phyloP scores from a whole-genome alignment of 495 filamentous ascomycete genomes.

The Penicillium diatomitis region DNA sequence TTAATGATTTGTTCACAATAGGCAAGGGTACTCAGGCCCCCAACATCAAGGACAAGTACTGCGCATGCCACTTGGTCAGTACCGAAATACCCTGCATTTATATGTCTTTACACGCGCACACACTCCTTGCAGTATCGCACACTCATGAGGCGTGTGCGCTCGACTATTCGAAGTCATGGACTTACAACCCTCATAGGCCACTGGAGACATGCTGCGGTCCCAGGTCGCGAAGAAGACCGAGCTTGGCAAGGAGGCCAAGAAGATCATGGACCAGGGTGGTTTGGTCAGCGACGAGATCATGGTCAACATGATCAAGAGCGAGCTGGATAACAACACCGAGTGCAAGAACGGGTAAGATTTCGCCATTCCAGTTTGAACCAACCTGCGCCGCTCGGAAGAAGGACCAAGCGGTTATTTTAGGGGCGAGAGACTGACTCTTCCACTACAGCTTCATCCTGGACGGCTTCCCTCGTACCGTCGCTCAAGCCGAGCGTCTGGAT shows the following conservation, averaged over 20 bases:
- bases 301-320: slow-evolving; percentile 97
- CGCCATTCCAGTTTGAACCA: no score
- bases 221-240: slow-evolving; percentile 97
- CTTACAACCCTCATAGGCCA: slow-evolving; percentile 53
- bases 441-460: slow-evolving; percentile 86
- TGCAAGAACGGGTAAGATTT: slow-evolving; percentile 76
- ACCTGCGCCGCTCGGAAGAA: no score
- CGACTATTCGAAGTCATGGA: neutral
- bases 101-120: neutral
- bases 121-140: no score
- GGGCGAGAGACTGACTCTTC: no score
- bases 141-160: no score
- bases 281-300: slow-evolving; percentile 99
- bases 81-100: slow-evolving; percentile 1
- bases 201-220: slow-evolving; percentile 97
- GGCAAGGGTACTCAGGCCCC: slow-evolving; percentile 99
- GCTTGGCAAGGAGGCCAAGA: slow-evolving; percentile 94
- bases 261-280: slow-evolving; percentile 99
- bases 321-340: slow-evolving; percentile 86
- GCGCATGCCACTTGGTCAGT: slow-evolving; percentile 89
- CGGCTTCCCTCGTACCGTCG: slow-evolving; percentile 93
- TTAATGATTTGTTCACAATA: slow-evolving; percentile 28
- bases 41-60: slow-evolving; percentile 94
- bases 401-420: no score
- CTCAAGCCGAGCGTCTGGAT: slow-evolving; percentile 91